phyloP scores from a whole-genome alignment of 176 grass and related monocot genomes.

The Leersia perrieri region DNA sequence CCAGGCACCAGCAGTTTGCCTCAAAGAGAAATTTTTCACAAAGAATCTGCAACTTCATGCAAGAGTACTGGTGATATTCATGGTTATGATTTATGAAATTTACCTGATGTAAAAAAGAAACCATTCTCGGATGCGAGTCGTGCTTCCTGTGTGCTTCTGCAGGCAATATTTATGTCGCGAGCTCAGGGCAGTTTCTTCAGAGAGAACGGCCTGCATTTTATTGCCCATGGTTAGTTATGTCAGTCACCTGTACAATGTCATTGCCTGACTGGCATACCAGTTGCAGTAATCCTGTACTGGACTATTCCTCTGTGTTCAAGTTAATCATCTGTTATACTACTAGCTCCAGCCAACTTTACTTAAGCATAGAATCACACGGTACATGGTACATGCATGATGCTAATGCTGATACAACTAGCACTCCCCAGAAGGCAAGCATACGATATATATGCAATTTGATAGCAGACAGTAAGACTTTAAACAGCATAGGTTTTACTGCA shows the following conservation, averaged over 20 bases:
- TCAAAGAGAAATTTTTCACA: neutral
- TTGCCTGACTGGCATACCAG: neutral
- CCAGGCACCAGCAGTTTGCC: neutral
- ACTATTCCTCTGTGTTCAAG: neutral
- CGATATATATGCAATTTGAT: neutral
- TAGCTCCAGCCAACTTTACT: too few species aligned
- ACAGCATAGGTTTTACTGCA: neutral
- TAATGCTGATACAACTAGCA: neutral
- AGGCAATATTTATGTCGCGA: conserved; percentile 13
- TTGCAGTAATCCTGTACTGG: neutral
- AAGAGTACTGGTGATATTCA: neutral
- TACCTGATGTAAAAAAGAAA: neutral
- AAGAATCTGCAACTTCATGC: conserved; percentile 12
- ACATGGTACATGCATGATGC: neutral
- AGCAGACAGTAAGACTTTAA: neutral
- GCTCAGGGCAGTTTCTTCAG: conserved; percentile 18
- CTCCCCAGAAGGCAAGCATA: neutral
- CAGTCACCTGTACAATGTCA: conserved; percentile 11
- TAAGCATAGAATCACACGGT: too few species aligned
- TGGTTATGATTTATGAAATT: neutral
- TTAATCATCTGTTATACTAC: too few species aligned
- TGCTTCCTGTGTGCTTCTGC: neutral
- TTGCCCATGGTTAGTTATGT: conserved; percentile 4
- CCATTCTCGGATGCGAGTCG: neutral
- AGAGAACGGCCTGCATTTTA: conserved; percentile 1